Conservation (phyloP, 352 stramenopile genomes). For the Pythium phragmitis region DNA sequence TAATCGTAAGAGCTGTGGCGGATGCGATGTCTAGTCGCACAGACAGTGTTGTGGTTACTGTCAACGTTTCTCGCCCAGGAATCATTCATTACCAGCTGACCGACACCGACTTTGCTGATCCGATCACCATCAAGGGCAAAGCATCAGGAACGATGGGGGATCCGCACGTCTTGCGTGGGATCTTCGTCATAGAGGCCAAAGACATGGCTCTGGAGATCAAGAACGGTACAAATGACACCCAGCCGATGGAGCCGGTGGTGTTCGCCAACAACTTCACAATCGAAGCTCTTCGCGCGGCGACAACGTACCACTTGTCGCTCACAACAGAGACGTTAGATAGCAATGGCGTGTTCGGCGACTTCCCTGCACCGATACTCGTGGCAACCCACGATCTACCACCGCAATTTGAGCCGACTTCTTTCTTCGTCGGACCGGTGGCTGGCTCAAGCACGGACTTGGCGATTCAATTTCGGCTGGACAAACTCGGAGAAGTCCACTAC, state of each 20-base stretch:
- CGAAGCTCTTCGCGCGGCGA: slow-evolving; percentile 35
- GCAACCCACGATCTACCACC: slow-evolving; percentile 55
- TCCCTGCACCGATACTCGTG: slow-evolving; percentile 67
- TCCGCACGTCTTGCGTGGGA: slow-evolving; percentile 50
- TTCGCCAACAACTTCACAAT: slow-evolving; percentile 65
- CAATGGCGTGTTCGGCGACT: slow-evolving; percentile 69
- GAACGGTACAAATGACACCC: slow-evolving; percentile 73
- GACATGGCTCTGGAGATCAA: slow-evolving; percentile 67
- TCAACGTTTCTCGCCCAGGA: slow-evolving; percentile 65
- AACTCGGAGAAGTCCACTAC: slow-evolving; percentile 76
- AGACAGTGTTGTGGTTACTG: slow-evolving; percentile 52
- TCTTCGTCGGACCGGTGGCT: slow-evolving; percentile 36
- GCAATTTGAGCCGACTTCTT: slow-evolving; percentile 30
- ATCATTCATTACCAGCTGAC: slow-evolving; percentile 74
- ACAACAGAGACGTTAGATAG: slow-evolving; percentile 67
- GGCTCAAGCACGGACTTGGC: slow-evolving; percentile 50
- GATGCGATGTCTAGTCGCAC: slow-evolving; percentile 41
- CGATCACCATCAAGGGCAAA: slow-evolving; percentile 37
- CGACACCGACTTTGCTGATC: slow-evolving; percentile 76
- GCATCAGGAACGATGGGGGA: neutral
- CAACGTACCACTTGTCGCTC: slow-evolving; percentile 75
- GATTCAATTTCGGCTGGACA: slow-evolving; percentile 53
- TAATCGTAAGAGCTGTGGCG: slow-evolving; percentile 58
- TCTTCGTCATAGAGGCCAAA: slow-evolving; percentile 34
- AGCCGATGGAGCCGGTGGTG: slow-evolving; percentile 52